phyloP scores from a whole-genome alignment of 805 yeast genomes.

The Wickerhamiella azyma region DNA sequence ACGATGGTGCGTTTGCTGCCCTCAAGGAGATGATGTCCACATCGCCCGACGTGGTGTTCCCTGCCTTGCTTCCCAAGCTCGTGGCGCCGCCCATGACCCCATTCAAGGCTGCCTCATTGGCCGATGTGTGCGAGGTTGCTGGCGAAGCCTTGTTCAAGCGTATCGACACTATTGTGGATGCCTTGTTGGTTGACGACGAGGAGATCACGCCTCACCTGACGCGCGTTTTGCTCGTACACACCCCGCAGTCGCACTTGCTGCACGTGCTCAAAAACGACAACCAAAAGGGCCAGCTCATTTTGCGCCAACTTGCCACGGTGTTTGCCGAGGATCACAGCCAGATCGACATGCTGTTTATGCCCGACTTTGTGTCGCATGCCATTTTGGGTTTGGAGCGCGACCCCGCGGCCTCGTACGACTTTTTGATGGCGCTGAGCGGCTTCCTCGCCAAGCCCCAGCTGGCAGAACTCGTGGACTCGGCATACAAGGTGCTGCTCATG shows the following conservation, averaged over 20 bases:
- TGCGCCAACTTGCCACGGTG: constrained; percentile 55
- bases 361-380: constrained; percentile 60
- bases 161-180: constrained; percentile 56
- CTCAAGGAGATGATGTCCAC: constrained; percentile 84
- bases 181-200: constrained; percentile 40
- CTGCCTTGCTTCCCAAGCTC: constrained; percentile 76
- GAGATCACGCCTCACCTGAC: constrained; percentile 40
- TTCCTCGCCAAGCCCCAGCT: constrained; percentile 62
- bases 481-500: constrained; percentile 53
- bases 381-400: constrained; percentile 58
- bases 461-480: constrained; percentile 68
- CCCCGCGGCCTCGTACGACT: constrained; percentile 49
- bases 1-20: constrained; percentile 61
- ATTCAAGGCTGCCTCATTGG: constrained; percentile 52
- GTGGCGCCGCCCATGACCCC: constrained; percentile 68
- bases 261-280: constrained; percentile 58
- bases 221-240: constrained; percentile 48
- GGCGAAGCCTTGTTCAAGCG: constrained; percentile 68
- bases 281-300: constrained; percentile 35
- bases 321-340: constrained; percentile 42
- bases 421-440: constrained; percentile 53
- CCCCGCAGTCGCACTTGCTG: constrained; percentile 41
- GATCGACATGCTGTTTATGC: constrained; percentile 44
- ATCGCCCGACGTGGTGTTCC: constrained; percentile 84
- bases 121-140: constrained; percentile 40